Base-by-base conservation (phyloP, 768 basidiomycete genomes). In the Fomitopsis pulvina region DNA sequence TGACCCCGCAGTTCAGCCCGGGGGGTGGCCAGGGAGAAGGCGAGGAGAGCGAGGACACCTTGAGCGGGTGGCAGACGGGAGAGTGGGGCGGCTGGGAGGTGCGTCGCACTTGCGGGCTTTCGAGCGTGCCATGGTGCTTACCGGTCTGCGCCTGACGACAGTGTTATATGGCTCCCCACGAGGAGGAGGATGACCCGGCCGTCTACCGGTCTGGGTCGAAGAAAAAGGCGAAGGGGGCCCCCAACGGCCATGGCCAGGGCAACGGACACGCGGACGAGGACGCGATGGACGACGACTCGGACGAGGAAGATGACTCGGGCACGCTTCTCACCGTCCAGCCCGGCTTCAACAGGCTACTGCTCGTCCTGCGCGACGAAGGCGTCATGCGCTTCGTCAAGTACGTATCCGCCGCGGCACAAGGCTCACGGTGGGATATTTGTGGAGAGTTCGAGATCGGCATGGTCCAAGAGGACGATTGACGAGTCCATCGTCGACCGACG, bases 301-400 rank as follows among this genome's bases (percentile, higher is more conserved):
- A 68, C 1, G 75, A 75, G 0, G 80, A 78, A 6, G 81, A 78
- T 1, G 81, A 90, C 47, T 86, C 87, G 40, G 79, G 81, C 43
- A 93, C 93, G 4, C 71, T 97, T 20, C 68, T 97, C 37, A 90
- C 88, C 3, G 85, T 90, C 39, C 87, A 90, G 56, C 88, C 93
- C 0, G 85, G 86, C 3, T 98, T 92, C 70, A 97, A 97, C 66
- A 78, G 84, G 16, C 73, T 98, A 8, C 72, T 94, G 25, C 75
- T 98, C 30, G 94, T 97, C 21, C 71, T 97, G 50, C 79, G 95
- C 14, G 95, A 98, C 65, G 88, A 92, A 61, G 80, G 87, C 18
- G 93, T 98, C 41, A 85, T 98, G 82, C 80, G 80, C 37, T 98
- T 97, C 64, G 91, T 94, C 55, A 98, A 97, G 65, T 98, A 98